Evolutionary conservation across 129 eudicot genomes (phyloP).

Genomic region (Erigeron canadensis): DNA sequence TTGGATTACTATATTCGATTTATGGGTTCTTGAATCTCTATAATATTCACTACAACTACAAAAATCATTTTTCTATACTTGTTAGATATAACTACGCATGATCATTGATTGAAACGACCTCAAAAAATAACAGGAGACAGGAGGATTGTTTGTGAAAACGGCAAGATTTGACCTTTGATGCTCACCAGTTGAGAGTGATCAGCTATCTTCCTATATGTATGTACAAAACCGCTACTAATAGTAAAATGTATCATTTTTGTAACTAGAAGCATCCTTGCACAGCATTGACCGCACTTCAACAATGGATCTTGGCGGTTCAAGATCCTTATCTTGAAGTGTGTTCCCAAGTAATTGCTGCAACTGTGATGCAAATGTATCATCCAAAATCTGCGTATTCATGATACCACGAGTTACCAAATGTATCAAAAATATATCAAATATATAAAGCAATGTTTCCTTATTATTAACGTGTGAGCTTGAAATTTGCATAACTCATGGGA

Average conservation of each 20-base stretch:
- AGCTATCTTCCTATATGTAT: slow-evolving; percentile 29
- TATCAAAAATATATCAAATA: neutral
- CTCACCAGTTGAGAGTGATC: slow-evolving; percentile 20
- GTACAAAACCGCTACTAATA: slow-evolving; percentile 42
- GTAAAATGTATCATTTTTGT: slow-evolving; percentile 58
- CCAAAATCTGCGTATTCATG: slow-evolving; percentile 51
- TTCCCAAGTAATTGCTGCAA: slow-evolving; percentile 77
- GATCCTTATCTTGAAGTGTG: slow-evolving; percentile 62
- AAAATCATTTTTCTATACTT: slow-evolving; percentile 23
- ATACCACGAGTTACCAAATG: neutral
- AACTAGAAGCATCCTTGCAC: slow-evolving; percentile 58
- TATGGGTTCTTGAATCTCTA: slow-evolving; percentile 13
- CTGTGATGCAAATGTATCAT: slow-evolving; percentile 76
- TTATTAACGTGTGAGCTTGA: neutral
- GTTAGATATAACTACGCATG: slow-evolving; percentile 18
- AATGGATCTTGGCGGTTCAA: slow-evolving; percentile 69
- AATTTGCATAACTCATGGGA: neutral
- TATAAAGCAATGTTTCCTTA: neutral
- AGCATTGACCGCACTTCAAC: slow-evolving; percentile 73
- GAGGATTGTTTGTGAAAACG: neutral
- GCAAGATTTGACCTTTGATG: slow-evolving; percentile 22
- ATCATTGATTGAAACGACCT: slow-evolving; percentile 1
- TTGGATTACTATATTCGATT: neutral
- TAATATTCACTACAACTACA: slow-evolving; percentile 5
- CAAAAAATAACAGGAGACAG: neutral